Evolutionary conservation across 1,284 basidiomycete genomes (phyloP).

Genomic region (Heterobasidion annosum): DNA sequence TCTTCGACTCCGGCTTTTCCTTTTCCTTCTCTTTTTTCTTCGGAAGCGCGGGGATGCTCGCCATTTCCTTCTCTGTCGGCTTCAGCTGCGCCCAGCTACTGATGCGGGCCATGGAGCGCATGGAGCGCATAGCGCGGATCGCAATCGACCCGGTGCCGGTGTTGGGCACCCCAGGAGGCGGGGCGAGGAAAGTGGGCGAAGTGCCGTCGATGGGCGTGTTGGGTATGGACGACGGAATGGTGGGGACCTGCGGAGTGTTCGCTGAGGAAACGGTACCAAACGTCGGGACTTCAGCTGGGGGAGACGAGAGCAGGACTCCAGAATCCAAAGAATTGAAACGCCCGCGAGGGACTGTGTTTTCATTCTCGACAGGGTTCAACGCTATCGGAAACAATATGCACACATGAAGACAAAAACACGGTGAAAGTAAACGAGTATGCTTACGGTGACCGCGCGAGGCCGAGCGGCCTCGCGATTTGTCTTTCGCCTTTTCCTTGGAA

Average conservation of each 20-base stretch:
- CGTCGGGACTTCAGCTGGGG: constrained; percentile 10
- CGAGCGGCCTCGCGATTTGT: constrained; percentile 18
- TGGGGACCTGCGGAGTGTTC: constrained; percentile 13
- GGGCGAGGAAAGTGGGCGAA: constrained; percentile 12
- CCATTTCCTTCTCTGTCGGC: constrained; percentile 24
- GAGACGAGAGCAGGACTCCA: constrained; percentile 33
- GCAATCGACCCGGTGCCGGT: constrained; percentile 53
- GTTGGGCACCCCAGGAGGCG: constrained; percentile 9
- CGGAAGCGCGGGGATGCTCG: constrained; percentile 5
- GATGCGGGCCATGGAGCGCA: constrained; percentile 62
- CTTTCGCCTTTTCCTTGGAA: constrained; percentile 40
- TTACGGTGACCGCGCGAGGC: constrained; percentile 34
- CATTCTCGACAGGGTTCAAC: not conserved
- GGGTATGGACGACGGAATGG: not conserved
- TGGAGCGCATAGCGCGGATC: constrained; percentile 64
- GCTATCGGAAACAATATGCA: not conserved
- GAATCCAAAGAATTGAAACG: constrained; percentile 63
- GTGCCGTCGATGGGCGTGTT: constrained; percentile 3
- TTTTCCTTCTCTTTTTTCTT: constrained; percentile 18
- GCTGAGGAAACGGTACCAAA: constrained; percentile 10
- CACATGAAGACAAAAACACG: not conserved
- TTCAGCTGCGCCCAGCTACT: constrained; percentile 60
- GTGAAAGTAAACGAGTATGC: constrained; percentile 10
- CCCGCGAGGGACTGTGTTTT: constrained; percentile 19
- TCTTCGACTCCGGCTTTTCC: constrained; percentile 17